These are phyloP conservation scores for Leucocoprinus leucothites DNA, from an alignment of 768 basidiomycete genomes.

Conservation along the genomic window DNA sequence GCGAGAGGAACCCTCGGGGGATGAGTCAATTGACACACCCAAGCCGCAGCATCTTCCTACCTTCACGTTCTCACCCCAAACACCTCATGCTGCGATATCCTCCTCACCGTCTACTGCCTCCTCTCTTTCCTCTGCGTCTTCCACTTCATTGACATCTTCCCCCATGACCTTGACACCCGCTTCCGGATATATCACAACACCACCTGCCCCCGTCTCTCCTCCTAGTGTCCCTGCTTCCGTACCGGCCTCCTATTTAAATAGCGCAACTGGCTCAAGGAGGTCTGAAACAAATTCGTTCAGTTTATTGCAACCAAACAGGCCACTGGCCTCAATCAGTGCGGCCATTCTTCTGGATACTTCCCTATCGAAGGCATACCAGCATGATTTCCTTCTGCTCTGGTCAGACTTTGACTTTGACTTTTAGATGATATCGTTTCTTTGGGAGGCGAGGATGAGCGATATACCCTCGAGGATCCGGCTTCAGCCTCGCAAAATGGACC, in stretches of 20 bases:
- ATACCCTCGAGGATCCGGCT: conserved; percentile 24
- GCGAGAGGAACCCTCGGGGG: background rate
- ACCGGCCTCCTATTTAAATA: no score
- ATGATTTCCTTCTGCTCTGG: no score
- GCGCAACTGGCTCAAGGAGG: no score
- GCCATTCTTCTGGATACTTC: no score
- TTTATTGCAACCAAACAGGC: no score
- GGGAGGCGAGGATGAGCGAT: conserved; percentile 68
- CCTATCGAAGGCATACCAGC: no score
- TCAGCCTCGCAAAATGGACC: conserved; percentile 7
- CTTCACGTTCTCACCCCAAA: background rate
- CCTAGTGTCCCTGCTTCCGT: background rate
- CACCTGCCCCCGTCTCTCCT: background rate
- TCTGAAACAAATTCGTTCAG: no score
- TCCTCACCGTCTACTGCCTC: background rate
- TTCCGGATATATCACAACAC: conserved; percentile 1
- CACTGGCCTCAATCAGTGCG: no score
- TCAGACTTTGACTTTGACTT: no score
- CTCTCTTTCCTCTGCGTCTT: background rate
- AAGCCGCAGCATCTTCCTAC: background rate
- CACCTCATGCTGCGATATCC: background rate
- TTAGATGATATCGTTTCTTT: conserved; percentile 61
- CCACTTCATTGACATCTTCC: background rate
- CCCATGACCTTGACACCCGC: background rate
- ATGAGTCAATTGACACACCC: background rate